Evolutionary conservation across 768 basidiomycete species (phyloP).

Genomic region (Hericium coralloides): DNA sequence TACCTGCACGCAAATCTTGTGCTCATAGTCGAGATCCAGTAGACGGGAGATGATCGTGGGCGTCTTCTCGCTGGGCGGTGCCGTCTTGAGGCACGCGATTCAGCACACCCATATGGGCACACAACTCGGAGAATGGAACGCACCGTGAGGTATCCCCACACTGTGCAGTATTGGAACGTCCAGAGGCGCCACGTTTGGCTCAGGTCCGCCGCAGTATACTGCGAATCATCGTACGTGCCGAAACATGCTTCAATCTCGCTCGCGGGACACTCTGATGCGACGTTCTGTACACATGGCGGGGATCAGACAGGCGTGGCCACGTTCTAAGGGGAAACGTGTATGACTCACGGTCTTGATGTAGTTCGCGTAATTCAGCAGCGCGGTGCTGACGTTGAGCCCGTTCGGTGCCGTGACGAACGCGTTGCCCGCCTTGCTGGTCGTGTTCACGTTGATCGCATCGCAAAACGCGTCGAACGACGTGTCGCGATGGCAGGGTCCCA

Average conservation of each 20-base stretch:
- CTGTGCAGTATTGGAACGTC: constrained; percentile 87
- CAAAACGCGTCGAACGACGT: constrained; percentile 19
- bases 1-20: constrained; percentile 61
- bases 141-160: constrained; percentile 93
- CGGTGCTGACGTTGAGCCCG: constrained; percentile 36
- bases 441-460: constrained; percentile 13
- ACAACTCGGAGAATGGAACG: constrained; percentile 10
- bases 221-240: constrained; percentile 63
- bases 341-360: constrained; percentile 62
- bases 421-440: not conserved
- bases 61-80: constrained; percentile 57
- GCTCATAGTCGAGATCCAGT: constrained; percentile 63
- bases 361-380: constrained; percentile 61
- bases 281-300: constrained; percentile 4
- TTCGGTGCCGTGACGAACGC: not conserved
- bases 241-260: constrained; percentile 68
- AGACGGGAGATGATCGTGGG: constrained; percentile 75
- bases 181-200: constrained; percentile 80
- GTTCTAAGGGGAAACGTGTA: constrained; percentile 12
- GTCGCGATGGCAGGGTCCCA: constrained; percentile 14
- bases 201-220: constrained; percentile 52
- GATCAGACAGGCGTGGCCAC: not conserved
- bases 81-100: constrained; percentile 36
- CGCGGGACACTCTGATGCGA: constrained; percentile 10
- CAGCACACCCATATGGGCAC: not conserved